Base-by-base conservation (phyloP, 2,329 filamentous ascomycete genomes). In the Ophiostoma sp. region DNA sequence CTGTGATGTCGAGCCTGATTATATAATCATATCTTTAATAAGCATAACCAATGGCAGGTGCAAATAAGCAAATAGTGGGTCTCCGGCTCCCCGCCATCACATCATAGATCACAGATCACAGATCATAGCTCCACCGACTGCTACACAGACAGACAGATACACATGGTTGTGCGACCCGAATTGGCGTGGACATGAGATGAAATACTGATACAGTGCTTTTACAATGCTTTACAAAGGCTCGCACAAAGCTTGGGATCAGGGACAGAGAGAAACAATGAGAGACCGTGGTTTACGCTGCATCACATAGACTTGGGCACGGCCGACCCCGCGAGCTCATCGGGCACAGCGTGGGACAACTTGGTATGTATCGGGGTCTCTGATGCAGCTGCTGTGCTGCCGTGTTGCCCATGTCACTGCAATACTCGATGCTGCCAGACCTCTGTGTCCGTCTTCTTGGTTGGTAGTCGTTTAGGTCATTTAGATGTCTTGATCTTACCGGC, bases 61-160 rank as follows among this genome's bases (percentile, higher is more conserved):
- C 39, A 41, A 13, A 41, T 41, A 41, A 41, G 39, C 23, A 27
- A 57, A 33, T 62, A 62, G 57, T 62, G 57, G 57, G 15, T 6
- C 52, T 23, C 57, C 52, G 23, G 52, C 23, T 57, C 57, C 57
- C 57, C 57, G 57, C 57, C 57, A 62, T 62, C 57, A 62, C 57
- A 62, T 62, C 44, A 48, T 20, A 20, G n/a, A 62, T 62, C 57
- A 62, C 17, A 57, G 52, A 57, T 15, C 57, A 31, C 17, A 57
- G 52, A 57, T 15, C 57, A 31, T 62, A 57, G 52, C 52, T 57
- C 52, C 52, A 57, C 52, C 52, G 44, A 48, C 6, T 48, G 44
- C 44, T 48, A 48, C 44, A 8, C 44, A 48, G 44, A 48, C 41
- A 44, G 41, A 54, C 23, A 57, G 52, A 27, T 27, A 27, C 52